Conservation (phyloP, 2,329 filamentous ascomycete genomes). For the Fusarium miscanthi region DNA sequence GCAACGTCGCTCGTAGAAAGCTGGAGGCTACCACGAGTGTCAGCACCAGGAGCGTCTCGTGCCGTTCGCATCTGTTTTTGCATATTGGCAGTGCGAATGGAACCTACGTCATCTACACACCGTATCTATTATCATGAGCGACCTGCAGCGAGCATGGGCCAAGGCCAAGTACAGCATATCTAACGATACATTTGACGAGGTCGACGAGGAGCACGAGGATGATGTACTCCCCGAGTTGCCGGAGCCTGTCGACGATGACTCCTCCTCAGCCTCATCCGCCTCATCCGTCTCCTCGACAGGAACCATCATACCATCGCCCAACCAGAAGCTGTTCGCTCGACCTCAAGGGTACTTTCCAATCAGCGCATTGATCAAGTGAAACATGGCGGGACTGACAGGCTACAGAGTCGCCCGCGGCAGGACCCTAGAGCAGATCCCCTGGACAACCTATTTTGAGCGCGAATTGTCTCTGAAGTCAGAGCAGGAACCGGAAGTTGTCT, state of each 20-base stretch:
- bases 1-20: background rate
- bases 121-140: constrained; percentile 71
- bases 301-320: constrained; percentile 85
- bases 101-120: constrained; percentile 29
- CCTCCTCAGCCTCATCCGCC: constrained; percentile 78
- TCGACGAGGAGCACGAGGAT: constrained; percentile 63
- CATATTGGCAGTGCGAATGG: constrained; percentile 27
- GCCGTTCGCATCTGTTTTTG: background rate
- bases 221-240: constrained; percentile 60
- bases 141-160: constrained; percentile 82
- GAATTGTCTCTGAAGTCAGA: constrained; percentile 78
- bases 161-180: constrained; percentile 76
- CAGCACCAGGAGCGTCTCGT: constrained; percentile 8
- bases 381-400: constrained; percentile 41
- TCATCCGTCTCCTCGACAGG: constrained; percentile 92
- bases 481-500: constrained; percentile 62
- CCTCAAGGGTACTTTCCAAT: constrained; percentile 67
- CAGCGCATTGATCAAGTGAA: constrained; percentile 9
- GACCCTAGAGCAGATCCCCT: constrained; percentile 75
- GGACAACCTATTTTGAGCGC: constrained; percentile 91
- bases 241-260: constrained; percentile 68
- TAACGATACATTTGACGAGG: constrained; percentile 61
- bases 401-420: constrained; percentile 62
- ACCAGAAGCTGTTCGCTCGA: constrained; percentile 77
- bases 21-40: constrained; percentile 8